These are phyloP conservation scores for Casaregolazyma lundiana DNA, from an alignment of 1,139 yeast genomes.

Conservation along the genomic window DNA sequence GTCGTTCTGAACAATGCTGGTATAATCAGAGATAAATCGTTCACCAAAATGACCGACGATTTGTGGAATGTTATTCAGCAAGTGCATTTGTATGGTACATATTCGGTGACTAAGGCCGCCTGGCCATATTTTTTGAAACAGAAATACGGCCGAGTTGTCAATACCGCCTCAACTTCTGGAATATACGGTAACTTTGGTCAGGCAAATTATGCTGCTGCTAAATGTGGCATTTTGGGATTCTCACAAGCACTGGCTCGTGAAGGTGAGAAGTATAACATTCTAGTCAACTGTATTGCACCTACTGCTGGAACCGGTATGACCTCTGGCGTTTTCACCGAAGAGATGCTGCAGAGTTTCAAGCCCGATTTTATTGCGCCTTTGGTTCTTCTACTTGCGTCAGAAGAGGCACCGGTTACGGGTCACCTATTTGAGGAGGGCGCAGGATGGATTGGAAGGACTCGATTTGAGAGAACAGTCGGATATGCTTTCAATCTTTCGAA, in stretches of 20 bases:
- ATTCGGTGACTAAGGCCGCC: conserved; percentile 77
- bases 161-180: conserved; percentile 93
- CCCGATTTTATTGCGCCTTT: conserved; percentile 91
- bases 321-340: conserved; percentile 75
- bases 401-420: conserved; percentile 65
- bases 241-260: conserved; percentile 84
- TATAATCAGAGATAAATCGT: conserved; percentile 84
- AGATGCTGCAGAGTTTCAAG: conserved; percentile 72
- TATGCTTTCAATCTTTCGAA: conserved; percentile 55
- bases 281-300: conserved; percentile 85
- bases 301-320: conserved; percentile 99
- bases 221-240: conserved; percentile 82
- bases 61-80: conserved; percentile 82
- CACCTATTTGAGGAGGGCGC: conserved; percentile 72
- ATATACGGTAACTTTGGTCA: conserved; percentile 98
- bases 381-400: conserved; percentile 70
- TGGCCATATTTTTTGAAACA: conserved; percentile 87
- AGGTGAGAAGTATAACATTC: conserved; percentile 74
- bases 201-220: conserved; percentile 92
- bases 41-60: conserved; percentile 73
- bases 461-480: conserved; percentile 94
- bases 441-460: conserved; percentile 92
- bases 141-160: conserved; percentile 75
- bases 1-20: conserved; percentile 91
- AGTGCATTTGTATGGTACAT: conserved; percentile 82